phyloP scores from a whole-genome alignment of 768 basidiomycete genomes.

The Amanita fuliginea region DNA sequence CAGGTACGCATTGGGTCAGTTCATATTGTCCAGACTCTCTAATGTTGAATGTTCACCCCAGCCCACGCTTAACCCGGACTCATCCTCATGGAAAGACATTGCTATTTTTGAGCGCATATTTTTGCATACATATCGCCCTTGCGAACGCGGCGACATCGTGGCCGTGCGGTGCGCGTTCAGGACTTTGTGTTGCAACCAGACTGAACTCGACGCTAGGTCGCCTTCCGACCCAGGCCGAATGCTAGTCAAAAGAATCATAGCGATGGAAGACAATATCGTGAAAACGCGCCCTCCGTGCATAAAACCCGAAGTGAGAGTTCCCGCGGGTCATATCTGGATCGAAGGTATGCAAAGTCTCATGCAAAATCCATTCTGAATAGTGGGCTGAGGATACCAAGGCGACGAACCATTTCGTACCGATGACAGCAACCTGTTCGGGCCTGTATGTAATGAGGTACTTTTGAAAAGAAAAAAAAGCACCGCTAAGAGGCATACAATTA shows the following conservation, averaged over 20 bases:
- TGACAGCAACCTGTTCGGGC: conserved; percentile 67
- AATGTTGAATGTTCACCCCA: conserved; percentile 17
- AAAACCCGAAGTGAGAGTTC: conserved; percentile 38
- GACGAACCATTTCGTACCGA: conserved; percentile 57
- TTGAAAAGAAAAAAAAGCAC: too few relatives aligned
- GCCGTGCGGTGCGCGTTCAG: conserved; percentile 32
- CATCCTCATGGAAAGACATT: conserved; percentile 48
- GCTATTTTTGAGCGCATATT: conserved; percentile 50
- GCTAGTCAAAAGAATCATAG: conserved; percentile 59
- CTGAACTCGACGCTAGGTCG: conserved; percentile 28
- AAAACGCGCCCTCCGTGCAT: conserved; percentile 63
- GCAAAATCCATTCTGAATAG: not conserved
- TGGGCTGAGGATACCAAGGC: conserved; percentile 22
- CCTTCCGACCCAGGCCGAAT: conserved; percentile 41
- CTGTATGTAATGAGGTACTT: conserved; percentile 28
- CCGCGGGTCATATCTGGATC: conserved; percentile 61
- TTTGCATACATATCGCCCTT: conserved; percentile 22
- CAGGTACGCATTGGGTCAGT: not conserved
- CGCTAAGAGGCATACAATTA: conserved; percentile 8
- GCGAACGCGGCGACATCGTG: conserved; percentile 54
- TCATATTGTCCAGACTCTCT: not conserved
- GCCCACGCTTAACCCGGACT: conserved; percentile 68
- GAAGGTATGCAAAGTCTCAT: conserved; percentile 38
- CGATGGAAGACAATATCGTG: conserved; percentile 49
- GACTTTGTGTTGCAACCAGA: not conserved